Conservation (phyloP, 1,284 basidiomycete species). For the Ceratobasidium theobromae region DNA sequence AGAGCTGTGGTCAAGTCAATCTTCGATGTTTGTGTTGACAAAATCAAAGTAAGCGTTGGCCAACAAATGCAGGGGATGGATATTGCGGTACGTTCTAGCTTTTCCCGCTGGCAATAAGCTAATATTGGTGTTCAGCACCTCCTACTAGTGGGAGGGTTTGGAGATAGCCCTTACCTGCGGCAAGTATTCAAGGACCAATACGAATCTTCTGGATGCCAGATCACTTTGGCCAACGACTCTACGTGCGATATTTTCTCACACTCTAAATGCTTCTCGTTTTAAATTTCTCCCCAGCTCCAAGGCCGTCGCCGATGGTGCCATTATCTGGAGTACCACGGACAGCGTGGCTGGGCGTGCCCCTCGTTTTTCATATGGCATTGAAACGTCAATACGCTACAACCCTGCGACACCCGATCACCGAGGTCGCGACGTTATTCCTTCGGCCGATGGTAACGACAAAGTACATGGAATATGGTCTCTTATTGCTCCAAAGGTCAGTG, state of each 20-base stretch:
- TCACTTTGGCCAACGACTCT: background rate
- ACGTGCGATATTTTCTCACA: background rate
- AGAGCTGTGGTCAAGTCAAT: constrained; percentile 9
- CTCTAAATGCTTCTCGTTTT: background rate
- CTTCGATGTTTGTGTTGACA: constrained; percentile 13
- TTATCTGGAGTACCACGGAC: constrained; percentile 2
- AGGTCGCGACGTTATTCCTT: background rate
- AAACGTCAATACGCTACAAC: background rate
- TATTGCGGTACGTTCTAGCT: background rate
- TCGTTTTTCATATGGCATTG: constrained; percentile 12
- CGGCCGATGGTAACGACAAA: background rate
- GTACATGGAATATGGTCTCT: background rate
- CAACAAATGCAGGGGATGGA: background rate
- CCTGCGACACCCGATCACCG: background rate
- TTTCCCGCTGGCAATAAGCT: background rate
- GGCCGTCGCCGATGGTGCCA: no score
- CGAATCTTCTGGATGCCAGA: no score
- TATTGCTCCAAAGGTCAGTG: background rate
- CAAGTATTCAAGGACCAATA: background rate
- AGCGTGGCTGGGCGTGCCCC: constrained; percentile 6
- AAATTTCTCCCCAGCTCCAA: constrained; percentile 19
- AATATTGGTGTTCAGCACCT: background rate
- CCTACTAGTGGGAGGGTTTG: constrained; percentile 23
- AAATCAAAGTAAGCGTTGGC: background rate
- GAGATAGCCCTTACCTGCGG: constrained; percentile 16